Conservation (phyloP, 768 basidiomycete genomes). For the Amanita pallidorosea region DNA sequence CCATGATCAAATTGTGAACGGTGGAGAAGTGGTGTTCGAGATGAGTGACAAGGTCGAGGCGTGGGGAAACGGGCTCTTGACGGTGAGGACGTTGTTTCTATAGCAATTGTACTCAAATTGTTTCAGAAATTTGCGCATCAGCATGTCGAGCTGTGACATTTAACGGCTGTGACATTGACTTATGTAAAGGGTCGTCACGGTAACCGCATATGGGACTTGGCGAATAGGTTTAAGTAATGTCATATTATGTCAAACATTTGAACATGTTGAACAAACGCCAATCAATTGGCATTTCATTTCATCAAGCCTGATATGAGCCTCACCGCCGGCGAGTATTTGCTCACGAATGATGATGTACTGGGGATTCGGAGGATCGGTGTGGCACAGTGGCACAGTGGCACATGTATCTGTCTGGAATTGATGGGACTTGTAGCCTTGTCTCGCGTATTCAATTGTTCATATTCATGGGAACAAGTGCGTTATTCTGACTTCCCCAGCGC, state of each 20-base stretch:
- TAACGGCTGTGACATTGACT: too few species aligned
- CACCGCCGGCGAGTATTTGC: not conserved
- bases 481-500: not conserved
- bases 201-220: not conserved
- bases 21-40: slow-evolving; percentile 49
- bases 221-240: not conserved
- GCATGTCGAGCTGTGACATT: not conserved
- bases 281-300: not conserved
- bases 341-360: not conserved
- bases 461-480: too few species aligned
- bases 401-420: not conserved
- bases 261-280: not conserved
- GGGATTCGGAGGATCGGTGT: not conserved
- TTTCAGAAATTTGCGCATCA: not conserved
- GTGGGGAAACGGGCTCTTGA: slow-evolving; percentile 21
- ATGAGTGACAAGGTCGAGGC: slow-evolving; percentile 38
- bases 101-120: not conserved
- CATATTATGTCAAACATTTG: not conserved
- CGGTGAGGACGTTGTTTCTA: not conserved
- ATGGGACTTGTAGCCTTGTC: not conserved
- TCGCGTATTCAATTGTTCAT: too few species aligned
- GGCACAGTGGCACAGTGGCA: too few species aligned
- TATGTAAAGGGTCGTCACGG: too few species aligned
- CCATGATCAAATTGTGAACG: slow-evolving; percentile 50
- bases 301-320: too few species aligned